Base-by-base conservation (phyloP, 257 asterid species). In the Galeopsis tetrahit region DNA sequence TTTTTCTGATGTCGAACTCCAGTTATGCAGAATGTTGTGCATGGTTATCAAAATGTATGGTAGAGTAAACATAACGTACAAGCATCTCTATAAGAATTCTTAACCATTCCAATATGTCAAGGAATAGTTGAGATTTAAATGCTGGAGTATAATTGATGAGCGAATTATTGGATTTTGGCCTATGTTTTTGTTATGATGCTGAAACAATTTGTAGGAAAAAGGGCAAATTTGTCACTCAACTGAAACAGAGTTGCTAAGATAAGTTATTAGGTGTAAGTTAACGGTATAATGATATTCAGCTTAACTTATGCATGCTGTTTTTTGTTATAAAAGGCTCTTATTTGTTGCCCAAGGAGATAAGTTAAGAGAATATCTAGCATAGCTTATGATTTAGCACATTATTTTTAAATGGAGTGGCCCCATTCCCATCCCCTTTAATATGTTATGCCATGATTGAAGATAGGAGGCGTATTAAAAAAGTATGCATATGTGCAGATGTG, bases 401-500 rank as follows among this genome's bases (percentile, higher is more conserved):
- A 44, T 43, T 49, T 5, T 49, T 49, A 40, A 7, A 40, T 40
- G 11, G 46, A 40, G 11, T 40, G 46, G 11, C 46, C 10, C 46
- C 46, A 40, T 40, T 10, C 10, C 43, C 6, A 0, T 6, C 7
- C 2, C 7, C 55, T 48, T 48, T 48, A 48, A 11, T 7, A 46
- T 46, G 52, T 46, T 11, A 44, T 21, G 2, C 7, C 43, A 38
- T 46, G 52, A 46, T 46, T n/a, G 3, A 49, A 14, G 5, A 5
- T 49, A 49, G 5, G 8, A 4, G 56, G 56, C 31, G 1, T 1
- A 49, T n/a, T 4, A 21, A 0, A 21, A 21, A 21, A 21, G 28
- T 21, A 21, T 21, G 28, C 1, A 21, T 21, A 21, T 21, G 4
- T 84, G 86, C 89, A 95, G 99, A 75, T 95, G 99, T 73, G 93